Percentiles rank a stretch among this genome's conserved stretches.
phyloP scores from a whole-genome alignment of 371 early-diverging fungal genomes.

The Rhizomucor miehei region DNA sequence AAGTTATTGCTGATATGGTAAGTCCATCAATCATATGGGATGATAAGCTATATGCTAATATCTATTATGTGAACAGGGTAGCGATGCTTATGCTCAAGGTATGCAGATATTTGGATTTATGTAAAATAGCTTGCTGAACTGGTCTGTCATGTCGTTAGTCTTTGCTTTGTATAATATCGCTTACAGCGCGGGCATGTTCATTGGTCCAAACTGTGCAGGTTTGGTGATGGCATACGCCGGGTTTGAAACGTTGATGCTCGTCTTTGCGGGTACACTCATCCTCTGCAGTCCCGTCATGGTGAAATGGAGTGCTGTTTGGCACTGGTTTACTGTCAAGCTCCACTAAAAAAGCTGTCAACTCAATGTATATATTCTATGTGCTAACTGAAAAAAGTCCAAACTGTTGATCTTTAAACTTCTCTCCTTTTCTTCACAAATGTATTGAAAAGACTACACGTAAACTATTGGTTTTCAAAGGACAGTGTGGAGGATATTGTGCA shows the following conservation, averaged over 20 bases:
- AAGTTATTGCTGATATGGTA: conserved; percentile 49
- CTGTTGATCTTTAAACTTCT: no score
- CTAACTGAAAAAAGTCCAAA: no score
- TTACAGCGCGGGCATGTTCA: conserved; percentile 55
- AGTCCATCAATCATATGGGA: no score
- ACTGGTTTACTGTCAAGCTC: no score
- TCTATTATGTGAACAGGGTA: conserved; percentile 28
- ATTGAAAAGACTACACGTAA: no score
- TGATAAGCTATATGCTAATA: no score
- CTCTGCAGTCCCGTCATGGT: conserved; percentile 43
- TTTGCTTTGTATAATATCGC: conserved; percentile 58
- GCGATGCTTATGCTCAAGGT: conserved; percentile 53
- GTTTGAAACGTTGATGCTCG: conserved; percentile 38
- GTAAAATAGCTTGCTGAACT: conserved; percentile 14
- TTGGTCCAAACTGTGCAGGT: conserved; percentile 59
- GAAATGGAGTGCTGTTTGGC: conserved; percentile 26
- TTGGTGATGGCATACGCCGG: conserved; percentile 31
- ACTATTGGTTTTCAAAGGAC: background rate
- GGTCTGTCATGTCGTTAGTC: conserved; percentile 19
- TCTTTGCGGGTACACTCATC: conserved; percentile 25
- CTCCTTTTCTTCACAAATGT: no score
- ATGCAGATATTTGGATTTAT: no score
- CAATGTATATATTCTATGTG: no score
- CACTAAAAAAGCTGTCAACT: no score
- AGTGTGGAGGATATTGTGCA: conserved; percentile 2